Conservation (phyloP, 306 rosid species). For the Purshia tridentata region DNA sequence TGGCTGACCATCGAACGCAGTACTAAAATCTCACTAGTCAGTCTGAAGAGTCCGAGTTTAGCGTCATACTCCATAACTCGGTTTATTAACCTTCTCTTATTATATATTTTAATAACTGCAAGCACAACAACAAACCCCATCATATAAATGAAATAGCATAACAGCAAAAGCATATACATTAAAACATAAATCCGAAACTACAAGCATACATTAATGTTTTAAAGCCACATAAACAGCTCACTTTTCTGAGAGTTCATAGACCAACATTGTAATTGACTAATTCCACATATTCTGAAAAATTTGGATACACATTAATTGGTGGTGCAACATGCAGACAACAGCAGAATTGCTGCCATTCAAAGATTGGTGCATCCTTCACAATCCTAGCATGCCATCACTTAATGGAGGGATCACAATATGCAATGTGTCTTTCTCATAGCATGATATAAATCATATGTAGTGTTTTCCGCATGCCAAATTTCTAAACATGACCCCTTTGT, state of each 20-base stretch:
- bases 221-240: too few relatives aligned
- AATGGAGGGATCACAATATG: not conserved
- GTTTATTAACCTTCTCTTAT: constrained; percentile 1
- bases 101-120: constrained; percentile 20
- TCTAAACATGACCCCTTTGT: not conserved
- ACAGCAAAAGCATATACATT: not conserved
- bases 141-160: not conserved
- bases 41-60: not conserved
- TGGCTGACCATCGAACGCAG: constrained; percentile 1
- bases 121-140: not conserved
- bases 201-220: not conserved
- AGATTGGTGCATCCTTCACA: too few relatives aligned
- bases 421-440: not conserved
- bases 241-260: too few relatives aligned
- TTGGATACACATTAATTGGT: too few relatives aligned
- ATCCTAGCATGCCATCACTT: not conserved
- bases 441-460: not conserved
- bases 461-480: not conserved
- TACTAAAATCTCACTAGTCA: constrained; percentile 1
- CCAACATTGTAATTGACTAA: not conserved
- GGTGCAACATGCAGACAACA: too few relatives aligned
- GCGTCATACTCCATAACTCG: not conserved
- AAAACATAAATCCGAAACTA: not conserved
- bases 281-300: not conserved
- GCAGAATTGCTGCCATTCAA: too few relatives aligned